Evolutionary conservation across 257 asterid species (phyloP).

Genomic region (Jasminum sambac): DNA sequence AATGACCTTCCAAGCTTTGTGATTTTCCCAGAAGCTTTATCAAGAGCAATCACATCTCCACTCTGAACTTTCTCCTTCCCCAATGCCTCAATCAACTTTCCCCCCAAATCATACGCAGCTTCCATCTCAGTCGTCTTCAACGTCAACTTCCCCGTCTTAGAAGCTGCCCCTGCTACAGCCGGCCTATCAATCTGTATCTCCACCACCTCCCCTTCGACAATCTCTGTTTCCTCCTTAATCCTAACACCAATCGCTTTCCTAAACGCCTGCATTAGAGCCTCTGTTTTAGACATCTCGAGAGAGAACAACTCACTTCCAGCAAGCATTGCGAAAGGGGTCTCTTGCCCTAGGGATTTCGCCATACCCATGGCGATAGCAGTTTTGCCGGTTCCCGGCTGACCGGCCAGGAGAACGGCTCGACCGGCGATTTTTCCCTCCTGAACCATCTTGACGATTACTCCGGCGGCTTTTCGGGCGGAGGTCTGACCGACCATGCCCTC

Average conservation of each 20-base stretch:
- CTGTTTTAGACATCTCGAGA: conserved; percentile 83
- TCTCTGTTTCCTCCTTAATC: conserved; percentile 88
- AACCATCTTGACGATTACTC: conserved; percentile 82
- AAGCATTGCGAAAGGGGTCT: conserved; percentile 87
- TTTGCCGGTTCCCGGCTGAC: conserved; percentile 89
- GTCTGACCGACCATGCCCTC: conserved; percentile 92
- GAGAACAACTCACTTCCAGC: conserved; percentile 50
- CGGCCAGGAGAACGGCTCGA: conserved; percentile 81
- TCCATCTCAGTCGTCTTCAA: conserved; percentile 95
- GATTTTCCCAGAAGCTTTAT: conserved; percentile 93
- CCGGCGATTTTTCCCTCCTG: conserved; percentile 88
- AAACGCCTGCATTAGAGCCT: conserved; percentile 91
- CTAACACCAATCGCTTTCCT: conserved; percentile 89
- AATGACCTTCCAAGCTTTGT: conserved; percentile 89
- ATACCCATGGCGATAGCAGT: conserved; percentile 97
- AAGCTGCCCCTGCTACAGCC: conserved; percentile 78
- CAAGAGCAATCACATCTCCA: conserved; percentile 91
- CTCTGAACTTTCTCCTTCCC: conserved; percentile 97
- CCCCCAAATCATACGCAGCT: conserved; percentile 87
- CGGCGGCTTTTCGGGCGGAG: conserved; percentile 84
- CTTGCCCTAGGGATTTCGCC: conserved; percentile 88
- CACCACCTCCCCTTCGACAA: conserved; percentile 95
- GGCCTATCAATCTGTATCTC: conserved; percentile 86
- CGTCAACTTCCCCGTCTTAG: conserved; percentile 85
- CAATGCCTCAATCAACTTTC: conserved; percentile 88